phyloP scores from a whole-genome alignment of 139 green algal genomes.

The Desmodesmus armatus region DNA sequence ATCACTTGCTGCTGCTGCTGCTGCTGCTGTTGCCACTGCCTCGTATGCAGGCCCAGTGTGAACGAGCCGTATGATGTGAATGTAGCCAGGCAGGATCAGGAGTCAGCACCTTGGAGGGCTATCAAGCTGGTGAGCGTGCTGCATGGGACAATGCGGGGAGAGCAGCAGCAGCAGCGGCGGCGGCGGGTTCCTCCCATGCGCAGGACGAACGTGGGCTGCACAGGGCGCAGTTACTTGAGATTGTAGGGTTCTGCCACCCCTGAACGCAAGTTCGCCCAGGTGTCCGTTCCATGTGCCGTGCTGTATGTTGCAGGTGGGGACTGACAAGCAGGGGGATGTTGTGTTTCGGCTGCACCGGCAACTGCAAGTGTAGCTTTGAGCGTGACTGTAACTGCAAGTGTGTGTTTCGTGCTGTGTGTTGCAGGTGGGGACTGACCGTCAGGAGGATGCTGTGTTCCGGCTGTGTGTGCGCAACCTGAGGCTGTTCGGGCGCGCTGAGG shows the following conservation, averaged over 20 bases:
- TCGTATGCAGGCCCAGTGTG: not conserved
- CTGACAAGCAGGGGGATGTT: slow-evolving; percentile 32
- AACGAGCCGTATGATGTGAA: slow-evolving; percentile 35
- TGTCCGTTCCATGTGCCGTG: not conserved
- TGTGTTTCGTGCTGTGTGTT: not conserved
- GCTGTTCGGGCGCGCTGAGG: slow-evolving; percentile 1
- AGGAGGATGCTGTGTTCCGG: slow-evolving; percentile 37
- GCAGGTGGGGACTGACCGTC: slow-evolving; percentile 34
- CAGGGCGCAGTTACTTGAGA: too few relatives aligned
- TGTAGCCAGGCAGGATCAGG: not conserved
- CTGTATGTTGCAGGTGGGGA: slow-evolving; percentile 21
- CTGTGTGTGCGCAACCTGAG: slow-evolving; percentile 40
- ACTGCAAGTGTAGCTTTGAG: not conserved
- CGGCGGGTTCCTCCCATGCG: too few relatives aligned
- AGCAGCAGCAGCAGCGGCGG: too few relatives aligned
- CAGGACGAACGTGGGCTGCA: too few relatives aligned
- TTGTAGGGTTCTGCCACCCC: too few relatives aligned
- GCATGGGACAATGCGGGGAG: too few relatives aligned
- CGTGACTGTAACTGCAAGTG: not conserved
- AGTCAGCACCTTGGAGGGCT: slow-evolving; percentile 1
- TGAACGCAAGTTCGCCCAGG: not conserved
- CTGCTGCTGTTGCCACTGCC: not conserved
- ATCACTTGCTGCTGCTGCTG: not conserved
- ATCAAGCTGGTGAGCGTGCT: slow-evolving; percentile 32
- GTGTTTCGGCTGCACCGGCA: slow-evolving; percentile 11